Conservation (phyloP, 306 rosid species). For the Quercus parvula region DNA sequence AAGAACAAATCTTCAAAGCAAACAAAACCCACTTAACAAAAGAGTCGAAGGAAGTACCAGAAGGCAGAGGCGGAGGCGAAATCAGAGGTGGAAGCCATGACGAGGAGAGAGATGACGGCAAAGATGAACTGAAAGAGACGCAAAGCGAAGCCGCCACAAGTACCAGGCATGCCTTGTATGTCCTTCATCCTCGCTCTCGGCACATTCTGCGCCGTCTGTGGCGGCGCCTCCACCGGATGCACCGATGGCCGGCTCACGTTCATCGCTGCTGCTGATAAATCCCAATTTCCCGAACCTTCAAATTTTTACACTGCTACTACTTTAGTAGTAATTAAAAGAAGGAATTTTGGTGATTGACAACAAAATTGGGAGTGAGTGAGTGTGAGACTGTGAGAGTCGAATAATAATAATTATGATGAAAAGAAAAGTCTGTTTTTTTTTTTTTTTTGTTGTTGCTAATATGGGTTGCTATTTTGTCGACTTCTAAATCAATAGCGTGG, state of each 20-base stretch:
- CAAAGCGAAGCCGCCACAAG: slow-evolving; percentile 30
- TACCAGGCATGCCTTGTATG: slow-evolving; percentile 48
- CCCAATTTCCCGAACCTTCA: background rate
- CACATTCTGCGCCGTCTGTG: slow-evolving; percentile 11
- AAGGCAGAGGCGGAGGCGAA: slow-evolving; percentile 39
- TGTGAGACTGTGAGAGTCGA: too few relatives aligned
- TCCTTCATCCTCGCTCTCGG: slow-evolving; percentile 39
- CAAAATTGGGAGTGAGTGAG: too few relatives aligned
- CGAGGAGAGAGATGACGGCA: slow-evolving; percentile 28
- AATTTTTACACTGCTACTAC: background rate
- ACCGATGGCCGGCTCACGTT: slow-evolving; percentile 43
- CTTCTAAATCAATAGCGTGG: too few relatives aligned
- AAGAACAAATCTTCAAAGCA: background rate
- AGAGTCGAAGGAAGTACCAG: slow-evolving; percentile 11
- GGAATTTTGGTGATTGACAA: too few relatives aligned
- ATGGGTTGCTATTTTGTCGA: too few relatives aligned
- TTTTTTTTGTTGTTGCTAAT: too few relatives aligned
- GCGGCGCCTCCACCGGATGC: slow-evolving; percentile 47
- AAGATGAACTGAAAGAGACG: slow-evolving; percentile 38
- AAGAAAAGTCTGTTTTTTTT: too few relatives aligned
- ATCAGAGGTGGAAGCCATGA: slow-evolving; percentile 38
- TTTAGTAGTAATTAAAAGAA: too few relatives aligned
- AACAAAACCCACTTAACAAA: too few relatives aligned
- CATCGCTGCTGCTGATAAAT: background rate
- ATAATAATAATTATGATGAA: too few relatives aligned